phyloP scores from a whole-genome alignment of 169 alveolate genomes.

The Eimeria tenella region DNA sequence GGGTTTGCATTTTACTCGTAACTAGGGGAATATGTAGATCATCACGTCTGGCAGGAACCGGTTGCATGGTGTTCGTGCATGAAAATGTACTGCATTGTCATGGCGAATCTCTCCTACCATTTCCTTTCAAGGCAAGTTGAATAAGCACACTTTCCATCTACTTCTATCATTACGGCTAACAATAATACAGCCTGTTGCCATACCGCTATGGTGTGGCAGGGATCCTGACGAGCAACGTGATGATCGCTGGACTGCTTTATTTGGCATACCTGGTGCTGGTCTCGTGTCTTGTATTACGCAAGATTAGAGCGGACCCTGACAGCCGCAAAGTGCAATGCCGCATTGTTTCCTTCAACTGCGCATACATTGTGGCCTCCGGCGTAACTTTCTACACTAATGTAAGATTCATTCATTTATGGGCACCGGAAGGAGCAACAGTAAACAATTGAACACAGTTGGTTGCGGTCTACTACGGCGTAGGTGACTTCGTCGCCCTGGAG shows the following conservation, averaged over 20 bases:
- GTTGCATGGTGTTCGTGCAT: constrained; percentile 58
- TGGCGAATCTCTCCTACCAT: constrained; percentile 64
- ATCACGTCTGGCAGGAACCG: constrained; percentile 16
- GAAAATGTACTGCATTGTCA: constrained; percentile 48
- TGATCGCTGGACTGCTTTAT: constrained; percentile 34
- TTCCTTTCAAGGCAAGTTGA: constrained; percentile 32
- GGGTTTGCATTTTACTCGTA: too few relatives aligned
- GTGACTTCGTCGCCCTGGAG: constrained; percentile 70
- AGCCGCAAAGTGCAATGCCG: constrained; percentile 65
- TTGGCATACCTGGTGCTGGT: constrained; percentile 44
- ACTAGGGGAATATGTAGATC: not conserved
- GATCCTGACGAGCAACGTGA: constrained; percentile 43
- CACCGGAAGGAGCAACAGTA: not conserved
- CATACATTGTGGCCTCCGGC: constrained; percentile 68
- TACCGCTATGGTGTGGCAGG: constrained; percentile 65
- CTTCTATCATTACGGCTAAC: not conserved
- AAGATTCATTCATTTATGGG: not conserved
- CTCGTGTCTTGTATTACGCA: constrained; percentile 22
- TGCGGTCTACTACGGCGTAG: constrained; percentile 57
- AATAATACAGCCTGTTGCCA: constrained; percentile 29
- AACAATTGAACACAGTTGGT: constrained; percentile 5
- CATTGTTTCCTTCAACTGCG: constrained; percentile 52
- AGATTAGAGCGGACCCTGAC: constrained; percentile 37
- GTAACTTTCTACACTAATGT: constrained; percentile 51
- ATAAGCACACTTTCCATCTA: not conserved